Conservation (phyloP, 768 basidiomycete species). For the Boletus reticuloceps region DNA sequence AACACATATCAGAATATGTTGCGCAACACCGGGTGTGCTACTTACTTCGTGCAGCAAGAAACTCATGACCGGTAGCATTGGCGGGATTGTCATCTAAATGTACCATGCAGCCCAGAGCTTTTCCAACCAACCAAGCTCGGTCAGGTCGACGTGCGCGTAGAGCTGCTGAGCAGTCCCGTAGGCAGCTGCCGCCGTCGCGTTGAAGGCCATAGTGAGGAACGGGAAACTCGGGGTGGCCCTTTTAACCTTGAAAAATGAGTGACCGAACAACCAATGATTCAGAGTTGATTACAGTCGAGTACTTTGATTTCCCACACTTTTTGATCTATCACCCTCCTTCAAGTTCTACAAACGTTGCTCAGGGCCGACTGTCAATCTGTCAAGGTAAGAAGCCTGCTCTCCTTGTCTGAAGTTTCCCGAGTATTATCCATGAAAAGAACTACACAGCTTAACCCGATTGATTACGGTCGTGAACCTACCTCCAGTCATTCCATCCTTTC, state of each 20-base stretch:
- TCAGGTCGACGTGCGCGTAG: conserved; percentile 58
- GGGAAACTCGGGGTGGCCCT: too few relatives aligned
- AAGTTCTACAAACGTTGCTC: too few relatives aligned
- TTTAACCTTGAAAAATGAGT: too few relatives aligned
- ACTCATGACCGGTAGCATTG: conserved; percentile 88
- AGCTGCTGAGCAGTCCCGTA: conserved; percentile 38
- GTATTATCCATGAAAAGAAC: not conserved
- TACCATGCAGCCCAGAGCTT: conserved; percentile 86
- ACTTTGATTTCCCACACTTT: not conserved
- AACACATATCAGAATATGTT: not conserved
- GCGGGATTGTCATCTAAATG: conserved; percentile 83
- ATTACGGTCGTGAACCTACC: too few relatives aligned
- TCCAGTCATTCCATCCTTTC: too few relatives aligned
- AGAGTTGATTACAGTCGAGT: conserved; percentile 18
- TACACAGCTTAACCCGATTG: too few relatives aligned
- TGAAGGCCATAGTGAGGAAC: conserved; percentile 39
- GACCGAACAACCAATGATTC: conserved; percentile 30
- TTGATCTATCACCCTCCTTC: too few relatives aligned
- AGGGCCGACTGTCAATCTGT: too few relatives aligned
- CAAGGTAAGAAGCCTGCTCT: too few relatives aligned
- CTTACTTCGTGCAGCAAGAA: conserved; percentile 93
- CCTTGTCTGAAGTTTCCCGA: too few relatives aligned
- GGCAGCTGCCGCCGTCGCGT: conserved; percentile 32
- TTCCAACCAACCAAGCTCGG: conserved; percentile 68
- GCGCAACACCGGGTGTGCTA: not conserved